phyloP scores from a whole-genome alignment of 2,329 filamentous ascomycete genomes.

The Colletotrichum caudatum region DNA sequence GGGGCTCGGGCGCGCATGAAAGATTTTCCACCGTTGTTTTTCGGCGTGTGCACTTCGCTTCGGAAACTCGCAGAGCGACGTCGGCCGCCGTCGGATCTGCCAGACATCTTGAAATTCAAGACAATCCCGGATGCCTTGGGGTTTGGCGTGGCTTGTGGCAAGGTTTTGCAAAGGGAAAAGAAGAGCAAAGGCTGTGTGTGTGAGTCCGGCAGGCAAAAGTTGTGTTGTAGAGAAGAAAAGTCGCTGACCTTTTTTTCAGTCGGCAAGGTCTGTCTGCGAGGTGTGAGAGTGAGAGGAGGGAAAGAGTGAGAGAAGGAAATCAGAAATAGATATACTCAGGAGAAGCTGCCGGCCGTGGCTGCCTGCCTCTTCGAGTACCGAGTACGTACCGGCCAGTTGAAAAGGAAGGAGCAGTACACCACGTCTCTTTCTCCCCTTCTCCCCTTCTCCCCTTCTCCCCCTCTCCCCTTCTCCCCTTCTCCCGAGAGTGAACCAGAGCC shows the following conservation, averaged over 20 bases:
- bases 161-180: not conserved
- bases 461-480: no score
- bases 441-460: no score
- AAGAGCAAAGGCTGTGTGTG: not conserved
- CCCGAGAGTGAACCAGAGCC: not conserved
- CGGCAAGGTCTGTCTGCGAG: not conserved
- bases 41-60: conserved; percentile 15
- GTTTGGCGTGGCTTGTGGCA: not conserved
- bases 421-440: no score
- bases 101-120: conserved; percentile 11
- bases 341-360: not conserved
- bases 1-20: conserved; percentile 29
- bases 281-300: not conserved
- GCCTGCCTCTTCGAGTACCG: not conserved
- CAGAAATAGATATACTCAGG: not conserved
- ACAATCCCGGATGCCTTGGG: not conserved
- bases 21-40: conserved; percentile 27
- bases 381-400: not conserved
- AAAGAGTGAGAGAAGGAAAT: not conserved
- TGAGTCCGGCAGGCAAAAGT: conserved; percentile 15
- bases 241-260: conserved; percentile 25
- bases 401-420: not conserved
- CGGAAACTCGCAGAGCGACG: not conserved
- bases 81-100: conserved; percentile 4
- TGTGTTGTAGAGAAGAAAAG: conserved; percentile 11